Base-by-base conservation (phyloP, 2,329 filamentous ascomycete genomes). In the Ophiostoma sp. region DNA sequence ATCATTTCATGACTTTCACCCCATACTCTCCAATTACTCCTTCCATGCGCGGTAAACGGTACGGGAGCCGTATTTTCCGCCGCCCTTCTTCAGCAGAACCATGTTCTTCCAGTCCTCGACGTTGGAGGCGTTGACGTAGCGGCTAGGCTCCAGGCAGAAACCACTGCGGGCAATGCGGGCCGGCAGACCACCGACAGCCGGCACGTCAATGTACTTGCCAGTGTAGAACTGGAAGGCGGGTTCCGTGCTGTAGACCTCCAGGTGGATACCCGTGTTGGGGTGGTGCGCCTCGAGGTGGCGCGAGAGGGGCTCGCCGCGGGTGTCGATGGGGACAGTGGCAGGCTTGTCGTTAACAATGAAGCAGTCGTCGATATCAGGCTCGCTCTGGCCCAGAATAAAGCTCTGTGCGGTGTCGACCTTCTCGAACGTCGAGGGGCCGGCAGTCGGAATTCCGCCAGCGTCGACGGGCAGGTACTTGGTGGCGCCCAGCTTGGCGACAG, bases 151-250 rank as follows among this genome's bases (percentile, higher is more conserved):
- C 59, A 97, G 91, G 81, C 94, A 97, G 84, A 98, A 97, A 0
- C 92, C 95, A 61, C 91, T 89, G 68, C 94, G 88, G 3, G 89
- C 80, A 0, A 87, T 88, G 68, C 93, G 88, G 0, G 91, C 90
- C 0, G 91, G 89, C 36, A 88, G 82, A 2, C 86, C 86, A 42
- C 33, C 86, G 3, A 90, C 85, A 39, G 85, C 91, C 0, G 93
- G 91, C 15, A 97, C 91, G 78, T 96, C 85, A 76, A 97, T 94
- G 79, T 90, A 91, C 79, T 93, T 91, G 76, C 95, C 96, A 0
- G 94, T 97, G 83, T 98, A 98, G 84, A 98, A 97, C 82, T 98
- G 95, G 86, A 98, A 98, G 0, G 94, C 93, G 0, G 96, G 96
- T 85, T 98, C 95, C 0, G 95, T 98, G 84, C 93, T 96, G 79